A percentile compares a stretch with the other conserved stretches of the same genome.
These are phyloP conservation scores for Pontederia paniculata DNA, from an alignment of 176 grass and related monocot species.

Conservation along the genomic window DNA sequence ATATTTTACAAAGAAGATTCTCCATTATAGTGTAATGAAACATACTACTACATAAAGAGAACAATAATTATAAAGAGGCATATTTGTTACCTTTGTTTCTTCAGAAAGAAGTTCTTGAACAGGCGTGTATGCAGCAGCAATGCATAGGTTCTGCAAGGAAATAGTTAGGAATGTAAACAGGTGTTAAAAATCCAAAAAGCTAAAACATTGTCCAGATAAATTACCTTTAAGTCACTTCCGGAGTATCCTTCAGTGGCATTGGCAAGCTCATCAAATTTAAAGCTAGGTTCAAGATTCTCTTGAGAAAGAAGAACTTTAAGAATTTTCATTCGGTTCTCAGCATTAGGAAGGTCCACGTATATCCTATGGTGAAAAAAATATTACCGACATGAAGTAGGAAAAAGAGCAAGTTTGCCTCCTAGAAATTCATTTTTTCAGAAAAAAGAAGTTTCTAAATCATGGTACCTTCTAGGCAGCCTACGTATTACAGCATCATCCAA, in stretches of 20 bases:
- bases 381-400: conserved; percentile 10
- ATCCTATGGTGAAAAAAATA: conserved; percentile 36
- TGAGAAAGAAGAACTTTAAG: conserved; percentile 81
- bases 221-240: conserved; percentile 91
- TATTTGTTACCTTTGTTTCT: conserved; percentile 53
- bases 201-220: conserved; percentile 7
- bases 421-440: conserved; percentile 3
- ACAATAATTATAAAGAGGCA: conserved; percentile 8
- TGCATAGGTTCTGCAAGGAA: conserved; percentile 69
- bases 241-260: conserved; percentile 92
- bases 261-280: conserved; percentile 69
- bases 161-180: conserved; percentile 14
- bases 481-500: conserved; percentile 96
- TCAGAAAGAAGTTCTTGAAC: conserved; percentile 81
- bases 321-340: conserved; percentile 69
- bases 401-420: neutral
- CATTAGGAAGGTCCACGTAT: conserved; percentile 87
- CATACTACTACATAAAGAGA: neutral
- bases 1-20: neutral
- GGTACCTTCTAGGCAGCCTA: conserved; percentile 84
- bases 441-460: conserved; percentile 7
- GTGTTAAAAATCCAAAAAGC: conserved; percentile 1
- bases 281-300: conserved; percentile 74
- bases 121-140: conserved; percentile 87
- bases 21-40: neutral